A percentile compares a stretch with the other conserved stretches of the same genome.
Conservation (phyloP, 2,329 filamentous ascomycete species). For the Cryphonectria parasitica region DNA sequence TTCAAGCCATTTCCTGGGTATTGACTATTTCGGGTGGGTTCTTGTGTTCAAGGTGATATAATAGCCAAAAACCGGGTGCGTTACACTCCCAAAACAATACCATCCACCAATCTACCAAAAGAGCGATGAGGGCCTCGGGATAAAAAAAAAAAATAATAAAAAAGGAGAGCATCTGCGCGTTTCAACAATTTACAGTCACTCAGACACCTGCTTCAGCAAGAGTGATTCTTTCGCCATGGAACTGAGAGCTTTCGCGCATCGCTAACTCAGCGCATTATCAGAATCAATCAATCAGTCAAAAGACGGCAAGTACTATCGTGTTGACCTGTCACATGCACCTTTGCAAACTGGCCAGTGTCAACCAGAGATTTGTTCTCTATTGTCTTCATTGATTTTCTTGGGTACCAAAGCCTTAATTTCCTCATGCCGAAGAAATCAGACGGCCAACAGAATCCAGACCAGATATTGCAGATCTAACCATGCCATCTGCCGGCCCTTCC, state of each 20-base stretch:
- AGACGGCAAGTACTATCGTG: background rate
- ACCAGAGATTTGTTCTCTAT: constrained; percentile 12
- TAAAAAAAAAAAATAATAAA: background rate
- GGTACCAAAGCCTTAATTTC: constrained; percentile 3
- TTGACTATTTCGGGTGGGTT: background rate
- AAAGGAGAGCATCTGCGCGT: background rate
- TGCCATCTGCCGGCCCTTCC: constrained; percentile 16
- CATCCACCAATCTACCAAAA: background rate
- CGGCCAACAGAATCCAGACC: constrained; percentile 15
- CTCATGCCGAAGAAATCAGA: constrained; percentile 11
- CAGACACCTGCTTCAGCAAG: background rate
- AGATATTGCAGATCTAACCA: constrained; percentile 14
- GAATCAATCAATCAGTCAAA: background rate
- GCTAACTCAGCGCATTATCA: background rate
- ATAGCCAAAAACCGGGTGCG: background rate
- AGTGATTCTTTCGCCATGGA: background rate
- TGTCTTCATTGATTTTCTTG: constrained; percentile 16
- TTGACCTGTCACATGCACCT: constrained; percentile 11
- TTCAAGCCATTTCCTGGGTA: background rate
- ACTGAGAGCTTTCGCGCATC: background rate
- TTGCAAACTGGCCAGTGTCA: background rate
- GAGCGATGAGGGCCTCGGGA: background rate
- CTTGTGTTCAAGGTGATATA: background rate
- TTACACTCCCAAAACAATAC: background rate
- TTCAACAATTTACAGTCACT: background rate